These are phyloP conservation scores for Syzygium grande DNA, from an alignment of 345 rosid species.

Conservation along the genomic window DNA sequence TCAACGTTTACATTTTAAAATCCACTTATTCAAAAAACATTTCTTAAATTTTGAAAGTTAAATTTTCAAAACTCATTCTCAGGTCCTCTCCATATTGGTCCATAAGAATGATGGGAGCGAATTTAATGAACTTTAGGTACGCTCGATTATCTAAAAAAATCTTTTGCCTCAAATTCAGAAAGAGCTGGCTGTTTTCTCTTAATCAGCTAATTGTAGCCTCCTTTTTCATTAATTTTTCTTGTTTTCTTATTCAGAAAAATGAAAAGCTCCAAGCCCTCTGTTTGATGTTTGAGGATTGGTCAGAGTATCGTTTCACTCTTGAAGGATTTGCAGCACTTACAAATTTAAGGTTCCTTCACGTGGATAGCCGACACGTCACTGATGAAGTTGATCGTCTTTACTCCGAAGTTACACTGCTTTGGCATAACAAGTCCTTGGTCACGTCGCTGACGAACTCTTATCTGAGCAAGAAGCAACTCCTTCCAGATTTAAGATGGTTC, in stretches of 20 bases:
- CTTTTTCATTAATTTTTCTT: background rate
- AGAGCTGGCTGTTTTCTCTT: background rate
- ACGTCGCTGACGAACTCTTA: background rate
- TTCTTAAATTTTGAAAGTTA: too few species aligned
- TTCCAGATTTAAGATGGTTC: too few species aligned
- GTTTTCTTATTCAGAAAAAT: background rate
- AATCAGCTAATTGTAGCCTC: background rate
- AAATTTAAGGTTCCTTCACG: background rate
- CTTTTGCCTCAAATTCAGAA: background rate
- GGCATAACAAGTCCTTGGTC: background rate
- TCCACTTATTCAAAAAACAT: background rate
- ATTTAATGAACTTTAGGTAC: background rate
- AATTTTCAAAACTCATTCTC: background rate
- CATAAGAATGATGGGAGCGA: background rate
- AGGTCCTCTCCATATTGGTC: background rate
- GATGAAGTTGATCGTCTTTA: background rate
- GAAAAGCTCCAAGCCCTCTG: background rate
- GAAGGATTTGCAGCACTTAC: background rate
- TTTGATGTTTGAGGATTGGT: background rate
- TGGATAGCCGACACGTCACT: background rate
- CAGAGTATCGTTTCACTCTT: background rate
- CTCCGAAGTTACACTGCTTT: background rate
- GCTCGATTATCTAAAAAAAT: background rate
- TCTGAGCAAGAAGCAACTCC: background rate
- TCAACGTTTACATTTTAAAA: background rate